Conservation (phyloP, 2,329 filamentous ascomycete species). For the Penicillium sp. region DNA sequence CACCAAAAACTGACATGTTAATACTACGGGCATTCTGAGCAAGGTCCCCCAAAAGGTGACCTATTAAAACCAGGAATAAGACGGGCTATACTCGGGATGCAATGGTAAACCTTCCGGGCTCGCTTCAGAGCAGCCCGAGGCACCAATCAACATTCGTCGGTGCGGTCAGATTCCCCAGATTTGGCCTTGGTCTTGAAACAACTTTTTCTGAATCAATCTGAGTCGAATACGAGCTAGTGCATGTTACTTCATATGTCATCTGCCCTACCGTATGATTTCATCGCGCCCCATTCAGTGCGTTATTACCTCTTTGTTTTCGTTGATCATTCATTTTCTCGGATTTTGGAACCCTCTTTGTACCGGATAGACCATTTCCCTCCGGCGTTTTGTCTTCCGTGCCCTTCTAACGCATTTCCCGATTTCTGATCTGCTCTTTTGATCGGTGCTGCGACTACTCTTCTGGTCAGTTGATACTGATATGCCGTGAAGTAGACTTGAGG, state of each 20-base stretch:
- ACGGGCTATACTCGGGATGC: neutral
- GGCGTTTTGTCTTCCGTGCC: no score
- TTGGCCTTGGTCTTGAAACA: neutral
- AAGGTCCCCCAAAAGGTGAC: neutral
- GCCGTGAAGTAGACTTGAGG: neutral
- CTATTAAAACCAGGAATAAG: no score
- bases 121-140: neutral
- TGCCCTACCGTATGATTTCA: constrained; percentile 25
- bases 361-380: neutral
- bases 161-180: neutral
- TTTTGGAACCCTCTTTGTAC: neutral
- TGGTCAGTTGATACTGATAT: neutral
- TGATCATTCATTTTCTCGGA: neutral
- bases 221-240: constrained; percentile 1
- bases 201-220: neutral
- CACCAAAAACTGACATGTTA: no score
- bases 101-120: neutral
- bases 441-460: neutral
- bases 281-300: constrained; percentile 6
- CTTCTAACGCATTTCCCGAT: neutral
- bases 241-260: constrained; percentile 19
- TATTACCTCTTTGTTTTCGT: constrained; percentile 1
- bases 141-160: neutral
- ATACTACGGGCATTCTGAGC: neutral
- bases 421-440: neutral